These are phyloP conservation scores for Microstroma glucosiphilum DNA, from an alignment of 1,284 basidiomycete species.

Conservation along the genomic window DNA sequence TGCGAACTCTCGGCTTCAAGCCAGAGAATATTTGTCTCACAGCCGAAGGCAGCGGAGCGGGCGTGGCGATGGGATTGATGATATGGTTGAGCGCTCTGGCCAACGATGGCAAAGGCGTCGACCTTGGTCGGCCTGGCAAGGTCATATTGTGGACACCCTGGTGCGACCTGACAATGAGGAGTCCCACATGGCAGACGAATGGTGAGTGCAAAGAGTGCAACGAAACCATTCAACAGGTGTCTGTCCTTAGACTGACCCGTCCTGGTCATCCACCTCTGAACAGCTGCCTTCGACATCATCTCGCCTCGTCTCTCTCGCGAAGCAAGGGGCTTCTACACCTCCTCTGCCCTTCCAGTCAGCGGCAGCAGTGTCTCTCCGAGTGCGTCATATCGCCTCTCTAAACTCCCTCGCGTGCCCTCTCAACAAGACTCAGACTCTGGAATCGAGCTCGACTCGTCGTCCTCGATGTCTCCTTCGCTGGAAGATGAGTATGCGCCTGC, in stretches of 20 bases:
- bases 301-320: neutral
- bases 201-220: neutral
- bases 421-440: neutral
- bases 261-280: neutral
- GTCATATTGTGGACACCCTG: conserved; percentile 1
- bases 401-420: no score
- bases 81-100: conserved; percentile 3
- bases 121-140: neutral
- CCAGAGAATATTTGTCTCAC: conserved; percentile 1
- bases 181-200: conserved; percentile 4
- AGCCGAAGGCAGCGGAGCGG: conserved; percentile 1
- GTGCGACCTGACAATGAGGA: conserved; percentile 2
- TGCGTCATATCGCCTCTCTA: no score
- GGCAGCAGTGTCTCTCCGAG: neutral
- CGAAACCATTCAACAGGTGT: no score
- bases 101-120: neutral
- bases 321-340: neutral
- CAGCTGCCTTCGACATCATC: conserved; percentile 1
- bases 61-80: neutral
- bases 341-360: neutral
- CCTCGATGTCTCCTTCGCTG: neutral
- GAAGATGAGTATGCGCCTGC: neutral
- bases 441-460: neutral
- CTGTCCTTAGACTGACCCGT: neutral
- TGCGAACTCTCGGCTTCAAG: neutral